A percentile compares a stretch with the other conserved stretches of the same genome.
These are phyloP conservation scores for Termitomyces eurrhizus DNA, from an alignment of 768 basidiomycete genomes.

Conservation along the genomic window DNA sequence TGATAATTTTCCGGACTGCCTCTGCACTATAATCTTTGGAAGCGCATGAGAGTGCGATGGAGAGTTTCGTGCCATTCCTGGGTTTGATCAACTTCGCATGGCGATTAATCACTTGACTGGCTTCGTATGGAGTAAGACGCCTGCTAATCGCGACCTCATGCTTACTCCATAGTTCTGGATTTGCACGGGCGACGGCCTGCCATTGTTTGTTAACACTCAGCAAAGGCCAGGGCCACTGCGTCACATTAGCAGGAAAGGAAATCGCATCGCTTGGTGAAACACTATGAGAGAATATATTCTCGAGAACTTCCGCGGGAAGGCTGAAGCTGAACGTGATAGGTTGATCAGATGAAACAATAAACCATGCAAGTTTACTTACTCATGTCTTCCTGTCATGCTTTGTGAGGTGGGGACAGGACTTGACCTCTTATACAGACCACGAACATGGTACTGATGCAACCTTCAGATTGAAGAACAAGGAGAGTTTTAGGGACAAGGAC, in stretches of 20 bases:
- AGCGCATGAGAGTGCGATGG: constrained; percentile 5
- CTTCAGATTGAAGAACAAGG: not conserved
- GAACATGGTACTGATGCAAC: not conserved
- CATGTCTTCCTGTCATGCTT: not conserved
- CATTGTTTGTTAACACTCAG: constrained; percentile 8
- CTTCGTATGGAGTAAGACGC: constrained; percentile 1
- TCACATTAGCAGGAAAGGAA: not conserved
- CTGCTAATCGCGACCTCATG: constrained; percentile 6
- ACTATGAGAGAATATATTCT: constrained; percentile 7
- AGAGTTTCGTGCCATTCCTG: not conserved
- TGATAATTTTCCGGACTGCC: constrained; percentile 1
- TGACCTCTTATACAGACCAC: constrained; percentile 1
- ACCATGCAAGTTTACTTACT: not conserved
- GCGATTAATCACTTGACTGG: not conserved
- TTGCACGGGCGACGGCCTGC: not conserved
- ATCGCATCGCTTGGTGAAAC: not conserved
- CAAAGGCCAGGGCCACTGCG: constrained; percentile 8
- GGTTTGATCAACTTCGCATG: constrained; percentile 2
- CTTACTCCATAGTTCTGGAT: constrained; percentile 8
- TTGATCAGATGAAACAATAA: not conserved
- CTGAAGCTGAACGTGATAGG: not conserved
- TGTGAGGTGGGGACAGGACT: not conserved
- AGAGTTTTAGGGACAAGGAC: not conserved
- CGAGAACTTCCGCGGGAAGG: constrained; percentile 6
- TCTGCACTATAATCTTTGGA: not conserved